Percentiles rank a stretch among this genome's conserved stretches.
Evolutionary conservation across 176 grass and related monocot genomes (phyloP).

Genomic region (Urochloa ruziziensis): DNA sequence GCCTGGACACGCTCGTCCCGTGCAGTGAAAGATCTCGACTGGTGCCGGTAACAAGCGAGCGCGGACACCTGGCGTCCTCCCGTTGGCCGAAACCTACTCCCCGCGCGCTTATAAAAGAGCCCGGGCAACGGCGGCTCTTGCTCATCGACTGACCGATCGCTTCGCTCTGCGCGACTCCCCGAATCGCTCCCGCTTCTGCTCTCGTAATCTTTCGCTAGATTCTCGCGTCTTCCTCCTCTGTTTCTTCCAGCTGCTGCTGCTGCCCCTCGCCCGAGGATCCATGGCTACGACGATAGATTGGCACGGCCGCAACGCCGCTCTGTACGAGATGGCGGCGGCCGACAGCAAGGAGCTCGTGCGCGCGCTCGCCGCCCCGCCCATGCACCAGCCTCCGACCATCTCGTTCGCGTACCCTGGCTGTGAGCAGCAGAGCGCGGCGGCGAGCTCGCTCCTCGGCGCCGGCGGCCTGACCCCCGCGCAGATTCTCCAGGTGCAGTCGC

Average conservation of each 20-base stretch:
- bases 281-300: conserved; percentile 65
- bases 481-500: conserved; percentile 36
- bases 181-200: not conserved
- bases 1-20: not conserved
- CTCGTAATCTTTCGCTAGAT: not conserved
- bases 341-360: conserved; percentile 55
- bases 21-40: conserved; percentile 3
- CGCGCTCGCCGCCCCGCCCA: conserved; percentile 13
- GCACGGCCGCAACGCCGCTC: not conserved
- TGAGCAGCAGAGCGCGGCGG: conserved; percentile 13
- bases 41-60: conserved; percentile 3
- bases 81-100: conserved; percentile 16
- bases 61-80: not conserved
- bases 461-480: conserved; percentile 31
- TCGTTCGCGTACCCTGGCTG: conserved; percentile 32
- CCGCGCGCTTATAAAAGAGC: conserved; percentile 51
- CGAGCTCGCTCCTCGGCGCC: conserved; percentile 9
- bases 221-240: not conserved
- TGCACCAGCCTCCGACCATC: conserved; percentile 13
- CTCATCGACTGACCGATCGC: not conserved
- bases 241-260: not conserved
- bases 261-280: conserved; percentile 13
- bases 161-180: not conserved
- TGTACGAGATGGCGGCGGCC: conserved; percentile 18
- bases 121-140: conserved; percentile 20